These are phyloP conservation scores for Calonectria henricotiae DNA, from an alignment of 2,329 filamentous ascomycete genomes.

Conservation along the genomic window DNA sequence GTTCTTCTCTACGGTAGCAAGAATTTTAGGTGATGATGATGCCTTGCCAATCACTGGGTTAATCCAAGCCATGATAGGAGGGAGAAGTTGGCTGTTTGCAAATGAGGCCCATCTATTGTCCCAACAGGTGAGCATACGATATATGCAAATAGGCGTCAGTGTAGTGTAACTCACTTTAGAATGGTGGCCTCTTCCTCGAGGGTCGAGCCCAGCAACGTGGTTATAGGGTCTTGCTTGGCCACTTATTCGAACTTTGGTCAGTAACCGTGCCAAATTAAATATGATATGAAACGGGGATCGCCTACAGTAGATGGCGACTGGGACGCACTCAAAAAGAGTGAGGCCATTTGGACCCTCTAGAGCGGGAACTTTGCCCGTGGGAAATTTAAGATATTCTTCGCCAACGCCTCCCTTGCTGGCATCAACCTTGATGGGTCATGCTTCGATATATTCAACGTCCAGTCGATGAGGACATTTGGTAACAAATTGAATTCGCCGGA, in stretches of 20 bases:
- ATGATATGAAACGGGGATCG: no score
- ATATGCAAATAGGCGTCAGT: background rate
- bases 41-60: conserved; percentile 36
- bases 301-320: conserved; percentile 32
- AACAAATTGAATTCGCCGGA: background rate
- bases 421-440: conserved; percentile 39
- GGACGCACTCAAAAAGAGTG: conserved; percentile 34
- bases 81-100: conserved; percentile 33
- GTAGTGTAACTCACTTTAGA: conserved; percentile 25
- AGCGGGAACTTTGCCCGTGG: conserved; percentile 35
- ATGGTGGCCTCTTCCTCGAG: conserved; percentile 36
- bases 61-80: conserved; percentile 39
- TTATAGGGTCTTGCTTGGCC: conserved; percentile 38
- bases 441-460: conserved; percentile 35
- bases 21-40: conserved; percentile 32
- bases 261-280: background rate
- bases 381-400: conserved; percentile 35
- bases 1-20: conserved; percentile 31
- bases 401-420: conserved; percentile 37
- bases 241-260: conserved; percentile 3
- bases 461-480: conserved; percentile 11
- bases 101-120: conserved; percentile 33
- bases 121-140: background rate
- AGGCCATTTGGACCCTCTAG: conserved; percentile 35
- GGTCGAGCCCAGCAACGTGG: conserved; percentile 28